Conservation (phyloP, 768 basidiomycete species). For the Phylloporus rhodoxanthus region DNA sequence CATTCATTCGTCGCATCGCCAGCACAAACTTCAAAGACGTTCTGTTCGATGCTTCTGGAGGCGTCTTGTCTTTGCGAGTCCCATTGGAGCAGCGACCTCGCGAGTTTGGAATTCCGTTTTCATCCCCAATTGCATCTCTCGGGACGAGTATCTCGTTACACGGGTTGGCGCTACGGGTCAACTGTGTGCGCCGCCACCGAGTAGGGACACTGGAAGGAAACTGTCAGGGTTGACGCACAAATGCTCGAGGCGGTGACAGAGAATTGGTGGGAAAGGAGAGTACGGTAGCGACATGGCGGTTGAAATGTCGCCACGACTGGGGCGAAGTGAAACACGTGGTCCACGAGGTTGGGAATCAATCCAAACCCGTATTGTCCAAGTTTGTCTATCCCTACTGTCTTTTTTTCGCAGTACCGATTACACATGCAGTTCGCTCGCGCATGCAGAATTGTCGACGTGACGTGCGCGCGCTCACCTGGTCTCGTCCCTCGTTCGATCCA, state of each 20-base stretch:
- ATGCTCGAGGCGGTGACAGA: slow-evolving; percentile 34
- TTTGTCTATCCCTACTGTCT: too few species aligned
- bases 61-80: slow-evolving; percentile 50
- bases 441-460: slow-evolving; percentile 82
- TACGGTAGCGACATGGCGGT: slow-evolving; percentile 60
- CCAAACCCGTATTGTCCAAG: too few species aligned
- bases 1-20: slow-evolving; percentile 27
- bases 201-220: slow-evolving; percentile 24
- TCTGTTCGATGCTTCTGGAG: slow-evolving; percentile 58
- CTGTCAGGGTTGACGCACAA: slow-evolving; percentile 31
- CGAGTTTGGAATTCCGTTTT: slow-evolving; percentile 23
- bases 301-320: slow-evolving; percentile 49
- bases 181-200: slow-evolving; percentile 23
- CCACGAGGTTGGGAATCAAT: not conserved
- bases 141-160: slow-evolving; percentile 61
- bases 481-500: slow-evolving; percentile 75
- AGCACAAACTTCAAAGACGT: too few species aligned
- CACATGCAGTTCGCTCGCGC: slow-evolving; percentile 11
- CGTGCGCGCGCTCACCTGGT: slow-evolving; percentile 47
- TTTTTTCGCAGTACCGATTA: not conserved
- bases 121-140: slow-evolving; percentile 27
- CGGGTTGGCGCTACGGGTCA: slow-evolving; percentile 40
- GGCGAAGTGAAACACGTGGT: slow-evolving; percentile 41
- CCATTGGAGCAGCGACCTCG: slow-evolving; percentile 35
- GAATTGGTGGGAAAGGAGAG: slow-evolving; percentile 21